Evolutionary conservation across 2,329 filamentous ascomycete genomes (phyloP), one percentile per base, ranked within the genome.

Genomic region (Fusarium sp.): DNA sequence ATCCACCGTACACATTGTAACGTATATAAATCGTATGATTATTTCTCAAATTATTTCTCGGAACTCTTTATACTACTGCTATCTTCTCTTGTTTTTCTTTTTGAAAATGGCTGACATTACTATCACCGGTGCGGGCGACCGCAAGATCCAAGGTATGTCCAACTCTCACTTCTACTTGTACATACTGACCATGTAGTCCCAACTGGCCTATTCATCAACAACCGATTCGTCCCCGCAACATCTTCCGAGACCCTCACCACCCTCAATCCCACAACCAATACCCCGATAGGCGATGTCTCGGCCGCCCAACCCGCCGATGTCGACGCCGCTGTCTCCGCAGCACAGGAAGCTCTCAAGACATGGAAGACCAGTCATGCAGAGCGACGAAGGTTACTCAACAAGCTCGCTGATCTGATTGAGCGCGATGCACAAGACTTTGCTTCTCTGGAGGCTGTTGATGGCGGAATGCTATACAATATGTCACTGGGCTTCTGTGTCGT

Each of bases 371-470:
- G 37, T 2, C 79, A n/a, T 93, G 67, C 76, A 66, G 93, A 92
- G 89, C 83, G 82, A 69, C 86, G 65, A 85, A 87, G 66, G 89
- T 88, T 89, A 55, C 82, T 97, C 59, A 81, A 83, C 68, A 93
- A 91, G 77, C 88, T 97, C 21, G 91, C 92, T 74, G 88, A 94
- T 31, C 83, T 96, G 31, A 84, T 90, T 71, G 91, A 94, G 82
- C 85, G 91, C 82, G 89, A 96, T 79, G 69, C 83, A 14, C 89
- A 94, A 39, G 83, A 88, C 21, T 84, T 97, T 62, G 90, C 91
- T 31, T 86, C 91, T 4, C 88, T 96, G 57, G 93, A 97, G 83
- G 88, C 92, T 21, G 85, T 95, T 49, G 93, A 94, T 83, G 92
- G 94, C 74, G 93, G 91, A 78, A 93, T 93, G 84, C 86, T 90